A percentile compares a stretch with the other conserved stretches of the same genome.
phyloP scores from a whole-genome alignment of 345 rosid genomes.

The Zanthoxylum bungeanum region DNA sequence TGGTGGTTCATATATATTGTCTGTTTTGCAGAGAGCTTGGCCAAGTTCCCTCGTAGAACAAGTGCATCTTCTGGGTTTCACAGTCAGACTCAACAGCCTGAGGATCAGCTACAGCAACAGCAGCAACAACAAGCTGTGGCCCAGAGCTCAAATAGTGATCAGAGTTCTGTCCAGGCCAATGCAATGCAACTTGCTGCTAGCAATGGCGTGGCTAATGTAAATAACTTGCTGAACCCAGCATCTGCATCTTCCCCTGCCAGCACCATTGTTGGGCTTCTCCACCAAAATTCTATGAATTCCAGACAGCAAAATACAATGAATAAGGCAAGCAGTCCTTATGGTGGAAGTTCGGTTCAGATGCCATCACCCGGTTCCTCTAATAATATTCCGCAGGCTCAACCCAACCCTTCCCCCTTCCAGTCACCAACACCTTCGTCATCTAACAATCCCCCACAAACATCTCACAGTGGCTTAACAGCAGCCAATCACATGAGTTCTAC shows the following conservation, averaged over 20 bases:
- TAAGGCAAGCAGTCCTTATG: slow-evolving; percentile 75
- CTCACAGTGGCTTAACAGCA: slow-evolving; percentile 48
- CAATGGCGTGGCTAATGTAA: slow-evolving; percentile 50
- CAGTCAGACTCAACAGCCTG: slow-evolving; percentile 58
- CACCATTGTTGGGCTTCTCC: slow-evolving; percentile 78
- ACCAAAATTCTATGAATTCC: slow-evolving; percentile 84
- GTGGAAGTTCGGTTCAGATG: slow-evolving; percentile 69
- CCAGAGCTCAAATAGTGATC: slow-evolving; percentile 49
- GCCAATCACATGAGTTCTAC: slow-evolving; percentile 53
- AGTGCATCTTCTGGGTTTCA: slow-evolving; percentile 48
- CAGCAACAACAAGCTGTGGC: slow-evolving; percentile 43
- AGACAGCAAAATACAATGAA: slow-evolving; percentile 73
- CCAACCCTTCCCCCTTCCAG: slow-evolving; percentile 67
- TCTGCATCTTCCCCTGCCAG: slow-evolving; percentile 65
- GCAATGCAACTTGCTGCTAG: slow-evolving; percentile 48
- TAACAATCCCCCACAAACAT: slow-evolving; percentile 49
- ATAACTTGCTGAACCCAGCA: slow-evolving; percentile 51
- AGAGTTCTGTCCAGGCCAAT: slow-evolving; percentile 43
- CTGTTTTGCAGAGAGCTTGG: slow-evolving; percentile 77
- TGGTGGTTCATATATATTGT: slow-evolving; percentile 6
- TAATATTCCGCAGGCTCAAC: slow-evolving; percentile 62
- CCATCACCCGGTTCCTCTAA: slow-evolving; percentile 76
- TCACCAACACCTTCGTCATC: slow-evolving; percentile 67
- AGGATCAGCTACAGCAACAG: slow-evolving; percentile 60
- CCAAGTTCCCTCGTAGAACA: slow-evolving; percentile 85